Evolutionary conservation across 306 rosid genomes (phyloP), one percentile per base, ranked within the genome.

Genomic region (Castanea sativa): DNA sequence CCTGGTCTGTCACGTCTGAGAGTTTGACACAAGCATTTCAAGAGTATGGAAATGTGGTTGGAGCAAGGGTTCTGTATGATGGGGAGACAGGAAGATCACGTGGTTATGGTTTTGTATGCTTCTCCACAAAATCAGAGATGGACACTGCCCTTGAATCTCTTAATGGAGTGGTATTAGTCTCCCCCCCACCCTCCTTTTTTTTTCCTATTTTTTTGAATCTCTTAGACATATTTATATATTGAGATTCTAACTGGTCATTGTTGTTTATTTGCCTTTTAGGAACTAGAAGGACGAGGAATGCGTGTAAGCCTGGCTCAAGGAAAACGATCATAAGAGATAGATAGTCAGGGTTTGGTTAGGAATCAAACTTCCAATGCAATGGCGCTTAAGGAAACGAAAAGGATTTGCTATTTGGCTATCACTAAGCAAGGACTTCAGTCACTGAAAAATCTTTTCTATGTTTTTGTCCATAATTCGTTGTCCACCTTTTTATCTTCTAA

Each of bases 241-340:
- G 23, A 20, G 11, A 64, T 79, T 53, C 69, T 76, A 27, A 82
- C 73, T 14, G 68, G 21, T 49, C 19, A 0, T 73, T 83, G 73
- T 76, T 35, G 14, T 73, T 52, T 75, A 21, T 76, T 83, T 35
- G 74, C 29, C 72, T 74, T 49, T 74, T 81, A 93, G 99, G 99
- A 93, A 78, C 86, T 96, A 6, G 98, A 93, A 77, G 98, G 98
- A 73, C 81, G 98, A 43, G 85, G 86, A 32, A 74, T 96, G 86
- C 90, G 99, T 0, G 96, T 96, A 51, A 89, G 93, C 84, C 83
- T 96, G 86, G 99, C 98, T n/a, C 77, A 93, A 90, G 99, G 99
- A 53, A 90, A 88, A 77, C 90, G 89, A 30, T 81, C 90, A 32
- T 67, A 79, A 33, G 81, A 56, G 81, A 60, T 38, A 65, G 64